phyloP scores from a whole-genome alignment of 139 green algal species.

The Closterium sp. region DNA sequence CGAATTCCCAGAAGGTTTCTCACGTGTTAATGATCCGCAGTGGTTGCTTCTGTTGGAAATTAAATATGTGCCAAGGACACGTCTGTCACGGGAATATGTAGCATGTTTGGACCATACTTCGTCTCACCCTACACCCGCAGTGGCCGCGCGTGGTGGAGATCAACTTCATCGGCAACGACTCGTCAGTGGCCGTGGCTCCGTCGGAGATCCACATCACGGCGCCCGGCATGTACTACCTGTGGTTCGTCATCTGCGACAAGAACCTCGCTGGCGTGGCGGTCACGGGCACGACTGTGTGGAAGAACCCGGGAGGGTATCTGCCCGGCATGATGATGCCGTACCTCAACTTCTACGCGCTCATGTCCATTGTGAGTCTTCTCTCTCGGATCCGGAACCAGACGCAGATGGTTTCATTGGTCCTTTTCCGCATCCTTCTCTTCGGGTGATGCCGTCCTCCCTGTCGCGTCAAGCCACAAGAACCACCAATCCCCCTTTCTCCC shows the following conservation, averaged over 20 bases:
- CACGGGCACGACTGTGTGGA: slow-evolving; percentile 63
- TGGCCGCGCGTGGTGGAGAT: slow-evolving; percentile 61
- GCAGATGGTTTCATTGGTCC: too few species aligned
- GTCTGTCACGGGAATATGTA: too few species aligned
- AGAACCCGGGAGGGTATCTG: slow-evolving; percentile 69
- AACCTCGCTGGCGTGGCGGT: slow-evolving; percentile 60
- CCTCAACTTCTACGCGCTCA: slow-evolving; percentile 63
- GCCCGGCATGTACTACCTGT: slow-evolving; percentile 76
- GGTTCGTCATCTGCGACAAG: slow-evolving; percentile 69
- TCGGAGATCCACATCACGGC: slow-evolving; percentile 58
- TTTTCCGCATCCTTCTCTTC: too few species aligned
- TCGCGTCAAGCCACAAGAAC: too few species aligned
- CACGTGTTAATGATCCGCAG: too few species aligned
- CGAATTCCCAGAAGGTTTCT: too few species aligned
- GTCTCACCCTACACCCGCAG: background rate
- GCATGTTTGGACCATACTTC: background rate
- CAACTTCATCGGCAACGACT: slow-evolving; percentile 61
- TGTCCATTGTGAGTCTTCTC: slow-evolving; percentile 47
- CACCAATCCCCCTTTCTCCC: too few species aligned
- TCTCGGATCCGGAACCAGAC: too few species aligned
- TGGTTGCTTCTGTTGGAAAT: too few species aligned
- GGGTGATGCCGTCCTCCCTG: too few species aligned
- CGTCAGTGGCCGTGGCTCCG: slow-evolving; percentile 35
- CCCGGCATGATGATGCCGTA: slow-evolving; percentile 66
- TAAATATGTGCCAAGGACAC: too few species aligned